Conservation (phyloP, 179 eudicot genomes). For the Spinacia oleracea region DNA sequence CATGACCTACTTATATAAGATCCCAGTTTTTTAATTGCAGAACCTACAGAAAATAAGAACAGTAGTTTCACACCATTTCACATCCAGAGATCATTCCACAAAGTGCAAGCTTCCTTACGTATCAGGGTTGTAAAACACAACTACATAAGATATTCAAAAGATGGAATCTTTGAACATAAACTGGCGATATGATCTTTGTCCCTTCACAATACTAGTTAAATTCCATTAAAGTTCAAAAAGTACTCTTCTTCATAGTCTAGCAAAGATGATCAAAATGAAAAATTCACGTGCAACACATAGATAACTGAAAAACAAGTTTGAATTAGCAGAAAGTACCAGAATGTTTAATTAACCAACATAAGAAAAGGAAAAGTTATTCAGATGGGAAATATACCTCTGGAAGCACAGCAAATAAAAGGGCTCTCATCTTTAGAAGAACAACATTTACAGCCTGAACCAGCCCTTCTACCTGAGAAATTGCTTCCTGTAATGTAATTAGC, state of each 20-base stretch:
- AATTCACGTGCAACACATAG: neutral
- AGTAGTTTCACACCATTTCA: neutral
- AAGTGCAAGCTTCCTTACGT: neutral
- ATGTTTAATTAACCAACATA: neutral
- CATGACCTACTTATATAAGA: no score
- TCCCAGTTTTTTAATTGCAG: no score
- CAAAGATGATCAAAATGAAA: neutral
- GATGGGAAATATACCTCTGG: constrained; percentile 59
- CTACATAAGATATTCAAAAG: neutral
- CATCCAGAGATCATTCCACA: neutral
- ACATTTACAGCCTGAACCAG: constrained; percentile 65
- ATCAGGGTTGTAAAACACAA: neutral
- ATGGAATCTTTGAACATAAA: neutral
- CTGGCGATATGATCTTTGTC: neutral
- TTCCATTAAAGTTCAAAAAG: neutral
- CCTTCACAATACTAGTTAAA: neutral
- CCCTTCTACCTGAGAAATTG: constrained; percentile 69
- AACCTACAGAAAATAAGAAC: neutral
- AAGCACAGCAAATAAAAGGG: constrained; percentile 61
- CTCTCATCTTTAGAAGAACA: constrained; percentile 67
- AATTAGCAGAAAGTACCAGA: neutral
- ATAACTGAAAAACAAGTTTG: neutral
- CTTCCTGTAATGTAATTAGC: constrained; percentile 72
- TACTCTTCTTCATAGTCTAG: neutral
- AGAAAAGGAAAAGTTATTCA: neutral